phyloP scores from a whole-genome alignment of 257 asterid species.

The Coffea eugenioides region DNA sequence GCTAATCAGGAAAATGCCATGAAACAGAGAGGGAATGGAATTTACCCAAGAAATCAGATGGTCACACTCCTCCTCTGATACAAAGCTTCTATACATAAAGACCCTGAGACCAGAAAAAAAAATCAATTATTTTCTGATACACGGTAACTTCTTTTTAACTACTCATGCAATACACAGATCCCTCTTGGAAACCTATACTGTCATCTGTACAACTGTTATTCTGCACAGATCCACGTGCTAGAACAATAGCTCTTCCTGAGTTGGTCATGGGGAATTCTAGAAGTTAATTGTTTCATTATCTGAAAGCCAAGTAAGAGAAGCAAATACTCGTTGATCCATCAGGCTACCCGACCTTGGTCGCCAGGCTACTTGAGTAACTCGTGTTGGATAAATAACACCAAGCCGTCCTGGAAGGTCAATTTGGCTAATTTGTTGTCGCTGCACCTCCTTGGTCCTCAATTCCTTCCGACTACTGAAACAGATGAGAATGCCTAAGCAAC shows the following conservation, averaged over 20 bases:
- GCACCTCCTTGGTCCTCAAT: slow-evolving; percentile 45
- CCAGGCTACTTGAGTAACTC: slow-evolving; percentile 68
- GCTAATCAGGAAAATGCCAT: background rate
- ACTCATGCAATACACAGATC: background rate
- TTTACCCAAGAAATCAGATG: slow-evolving; percentile 60
- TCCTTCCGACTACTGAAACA: slow-evolving; percentile 47
- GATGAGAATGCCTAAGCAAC: slow-evolving; percentile 5
- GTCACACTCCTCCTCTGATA: slow-evolving; percentile 77
- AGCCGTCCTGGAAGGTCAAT: slow-evolving; percentile 23
- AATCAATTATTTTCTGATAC: slow-evolving; percentile 15
- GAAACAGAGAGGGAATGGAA: slow-evolving; percentile 15
- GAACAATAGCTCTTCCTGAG: background rate
- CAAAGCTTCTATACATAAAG: slow-evolving; percentile 64
- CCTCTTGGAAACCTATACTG: too few relatives aligned
- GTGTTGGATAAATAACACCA: slow-evolving; percentile 55
- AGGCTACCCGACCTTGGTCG: slow-evolving; percentile 93
- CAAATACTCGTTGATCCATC: slow-evolving; percentile 21
- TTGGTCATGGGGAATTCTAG: background rate
- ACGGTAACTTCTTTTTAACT: background rate
- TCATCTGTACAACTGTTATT: background rate
- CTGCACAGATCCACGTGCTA: background rate
- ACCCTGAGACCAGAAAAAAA: slow-evolving; percentile 56
- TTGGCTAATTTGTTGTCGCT: slow-evolving; percentile 30
- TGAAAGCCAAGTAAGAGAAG: slow-evolving; percentile 19
- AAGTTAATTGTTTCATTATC: background rate